Percentiles rank a stretch among this genome's conserved stretches.
Conservation (phyloP, 306 rosid genomes). For the Astragalus membranaceus region DNA sequence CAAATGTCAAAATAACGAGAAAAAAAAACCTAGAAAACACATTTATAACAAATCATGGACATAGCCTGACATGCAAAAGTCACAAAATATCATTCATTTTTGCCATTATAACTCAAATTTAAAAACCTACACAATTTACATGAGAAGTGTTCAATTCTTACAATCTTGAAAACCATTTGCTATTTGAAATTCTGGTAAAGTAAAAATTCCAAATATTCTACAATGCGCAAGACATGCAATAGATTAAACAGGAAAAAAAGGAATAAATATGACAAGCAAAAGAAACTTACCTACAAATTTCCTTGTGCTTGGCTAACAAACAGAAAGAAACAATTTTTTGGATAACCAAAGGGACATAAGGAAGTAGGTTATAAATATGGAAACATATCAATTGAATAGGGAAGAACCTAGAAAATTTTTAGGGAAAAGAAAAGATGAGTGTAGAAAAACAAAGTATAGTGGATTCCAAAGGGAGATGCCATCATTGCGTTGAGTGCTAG, state of each 20-base stretch:
- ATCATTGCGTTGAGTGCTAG: constrained; percentile 13
- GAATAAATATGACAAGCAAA: constrained; percentile 3
- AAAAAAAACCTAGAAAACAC: not conserved
- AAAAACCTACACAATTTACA: not conserved
- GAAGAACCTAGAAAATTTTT: not conserved
- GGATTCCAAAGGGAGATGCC: constrained; percentile 34
- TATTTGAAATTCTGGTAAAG: not conserved
- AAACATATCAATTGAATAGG: not conserved
- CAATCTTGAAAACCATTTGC: not conserved
- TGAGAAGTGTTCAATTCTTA: not conserved
- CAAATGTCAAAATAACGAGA: not conserved
- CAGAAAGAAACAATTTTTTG: not conserved
- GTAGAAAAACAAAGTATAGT: constrained; percentile 1
- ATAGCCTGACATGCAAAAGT: not conserved
- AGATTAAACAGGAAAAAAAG: not conserved
- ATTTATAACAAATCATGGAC: not conserved
- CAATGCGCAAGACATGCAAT: not conserved
- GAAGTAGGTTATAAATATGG: not conserved
- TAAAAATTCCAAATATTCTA: not conserved
- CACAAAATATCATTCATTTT: not conserved
- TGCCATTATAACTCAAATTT: too few relatives aligned
- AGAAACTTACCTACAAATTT: constrained; percentile 20
- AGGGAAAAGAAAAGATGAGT: constrained; percentile 6
- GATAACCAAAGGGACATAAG: not conserved
- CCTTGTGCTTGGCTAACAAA: not conserved